A percentile compares a stretch with the other conserved stretches of the same genome.
phyloP scores from a whole-genome alignment of 1,139 yeast species.

The Saccharomyces uvarum region DNA sequence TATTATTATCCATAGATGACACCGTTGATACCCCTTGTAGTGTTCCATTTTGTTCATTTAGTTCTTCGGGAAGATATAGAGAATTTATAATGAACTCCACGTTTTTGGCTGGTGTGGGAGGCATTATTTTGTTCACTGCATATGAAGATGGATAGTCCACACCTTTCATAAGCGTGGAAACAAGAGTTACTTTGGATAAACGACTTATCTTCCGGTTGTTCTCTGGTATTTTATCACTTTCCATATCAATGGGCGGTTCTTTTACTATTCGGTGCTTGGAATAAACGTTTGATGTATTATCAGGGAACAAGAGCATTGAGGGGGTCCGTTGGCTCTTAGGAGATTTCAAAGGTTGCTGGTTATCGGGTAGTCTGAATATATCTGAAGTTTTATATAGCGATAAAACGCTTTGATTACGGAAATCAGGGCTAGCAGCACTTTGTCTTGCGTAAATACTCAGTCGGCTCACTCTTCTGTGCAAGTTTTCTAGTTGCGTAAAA shows the following conservation, averaged over 20 bases:
- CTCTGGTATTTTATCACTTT: neutral
- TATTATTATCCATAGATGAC: neutral
- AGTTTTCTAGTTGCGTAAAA: constrained; percentile 15
- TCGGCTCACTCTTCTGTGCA: constrained; percentile 19
- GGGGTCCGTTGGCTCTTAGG: constrained; percentile 20
- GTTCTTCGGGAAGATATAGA: constrained; percentile 17
- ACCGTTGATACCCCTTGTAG: neutral
- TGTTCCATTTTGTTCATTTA: constrained; percentile 1
- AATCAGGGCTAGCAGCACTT: constrained; percentile 28
- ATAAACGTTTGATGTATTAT: constrained; percentile 19
- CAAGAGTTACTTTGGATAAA: constrained; percentile 19
- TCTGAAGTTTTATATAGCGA: constrained; percentile 23
- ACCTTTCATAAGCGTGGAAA: constrained; percentile 31
- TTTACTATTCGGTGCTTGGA: neutral
- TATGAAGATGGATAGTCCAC: constrained; percentile 35
- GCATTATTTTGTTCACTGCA: constrained; percentile 41
- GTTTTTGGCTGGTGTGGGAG: constrained; percentile 63
- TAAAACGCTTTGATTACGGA: constrained; percentile 28
- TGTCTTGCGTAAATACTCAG: constrained; percentile 28
- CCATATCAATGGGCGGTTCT: neutral
- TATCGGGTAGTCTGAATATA: constrained; percentile 17
- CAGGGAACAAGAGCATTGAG: constrained; percentile 31
- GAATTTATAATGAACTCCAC: constrained; percentile 40
- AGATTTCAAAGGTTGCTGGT: neutral
- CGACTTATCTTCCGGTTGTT: constrained; percentile 9